phyloP scores from a whole-genome alignment of 345 rosid species.

The Leavenworthia alabamica region DNA sequence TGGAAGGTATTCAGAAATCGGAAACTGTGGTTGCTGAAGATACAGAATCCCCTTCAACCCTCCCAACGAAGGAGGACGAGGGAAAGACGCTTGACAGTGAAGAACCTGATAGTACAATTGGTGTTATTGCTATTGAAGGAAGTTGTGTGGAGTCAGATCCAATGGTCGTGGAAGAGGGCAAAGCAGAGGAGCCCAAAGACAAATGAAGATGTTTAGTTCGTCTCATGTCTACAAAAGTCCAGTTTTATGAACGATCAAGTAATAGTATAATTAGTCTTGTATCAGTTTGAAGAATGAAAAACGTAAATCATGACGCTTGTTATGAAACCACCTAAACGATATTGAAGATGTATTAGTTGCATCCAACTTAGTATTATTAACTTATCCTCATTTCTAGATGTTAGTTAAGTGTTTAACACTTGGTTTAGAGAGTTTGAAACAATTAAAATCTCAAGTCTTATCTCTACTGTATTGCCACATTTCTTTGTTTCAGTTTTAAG shows the following conservation, averaged over 20 bases:
- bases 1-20: background rate
- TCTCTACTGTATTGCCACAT: background rate
- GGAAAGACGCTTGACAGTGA: background rate
- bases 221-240: background rate
- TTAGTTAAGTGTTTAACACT: background rate
- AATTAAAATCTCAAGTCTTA: background rate
- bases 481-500: background rate
- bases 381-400: background rate
- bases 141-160: slow-evolving; percentile 1
- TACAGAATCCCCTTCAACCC: background rate
- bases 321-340: background rate
- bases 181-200: slow-evolving; percentile 1
- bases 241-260: background rate
- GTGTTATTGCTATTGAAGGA: background rate
- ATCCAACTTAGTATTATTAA: background rate
- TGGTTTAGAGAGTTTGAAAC: background rate
- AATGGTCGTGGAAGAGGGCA: slow-evolving; percentile 10
- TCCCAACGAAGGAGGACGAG: background rate
- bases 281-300: background rate
- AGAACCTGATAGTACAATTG: background rate
- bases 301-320: background rate
- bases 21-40: background rate
- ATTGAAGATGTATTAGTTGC: background rate
- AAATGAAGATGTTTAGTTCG: background rate
- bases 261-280: background rate